Evolutionary conservation across 371 early-diverging fungal genomes (phyloP), one percentile per base, ranked within the genome.

Genomic region (Mortierella sp.): DNA sequence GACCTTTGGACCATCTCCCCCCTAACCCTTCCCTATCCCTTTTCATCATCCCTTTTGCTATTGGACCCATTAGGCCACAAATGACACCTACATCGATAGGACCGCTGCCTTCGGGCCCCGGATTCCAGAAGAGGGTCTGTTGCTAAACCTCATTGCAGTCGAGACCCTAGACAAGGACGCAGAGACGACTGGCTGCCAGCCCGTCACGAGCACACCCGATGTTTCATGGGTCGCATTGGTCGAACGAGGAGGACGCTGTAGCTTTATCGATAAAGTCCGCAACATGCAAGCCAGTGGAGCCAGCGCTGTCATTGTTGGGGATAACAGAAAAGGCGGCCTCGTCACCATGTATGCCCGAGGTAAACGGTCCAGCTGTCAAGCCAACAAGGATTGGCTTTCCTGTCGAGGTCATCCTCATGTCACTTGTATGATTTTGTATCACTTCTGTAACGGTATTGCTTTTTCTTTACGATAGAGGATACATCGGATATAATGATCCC

Each of bases 301-400:
- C 0, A 82, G 83, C n/a, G 96, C 93, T 2, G 95, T 96, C 10
- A 85, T 94, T 14, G 93, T 96, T 4, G 97, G 97, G 26, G 95
- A 95, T 80, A 86, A 89, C 52, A 85, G 86, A 50, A 82, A 83
- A 51, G 82, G 85, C 50, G 87, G 89, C 48, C 89, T 94, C 63
- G 86, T 96, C 58, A 95, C 95, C 60, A 96, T 96, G 96, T 95
- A 92, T 81, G 90, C 95, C 24, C 85, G 89, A 52, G 88, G 90
- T 87, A 82, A 38, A 27, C 27, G 45, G 30, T 43, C n/a, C 21
- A 28, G 28, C 39, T 18, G 31, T 51, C 51, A 14, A n/a, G n/a
- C n/a, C n/a, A n/a, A n/a, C n/a, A n/a, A n/a, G n/a, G n/a, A n/a
- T n/a, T n/a, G n/a, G n/a, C n/a, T n/a, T n/a, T n/a, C n/a, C n/a